Evolutionary conservation across 2,329 filamentous ascomycete genomes (phyloP).

Genomic region (Chrysosporium queenslandicum): DNA sequence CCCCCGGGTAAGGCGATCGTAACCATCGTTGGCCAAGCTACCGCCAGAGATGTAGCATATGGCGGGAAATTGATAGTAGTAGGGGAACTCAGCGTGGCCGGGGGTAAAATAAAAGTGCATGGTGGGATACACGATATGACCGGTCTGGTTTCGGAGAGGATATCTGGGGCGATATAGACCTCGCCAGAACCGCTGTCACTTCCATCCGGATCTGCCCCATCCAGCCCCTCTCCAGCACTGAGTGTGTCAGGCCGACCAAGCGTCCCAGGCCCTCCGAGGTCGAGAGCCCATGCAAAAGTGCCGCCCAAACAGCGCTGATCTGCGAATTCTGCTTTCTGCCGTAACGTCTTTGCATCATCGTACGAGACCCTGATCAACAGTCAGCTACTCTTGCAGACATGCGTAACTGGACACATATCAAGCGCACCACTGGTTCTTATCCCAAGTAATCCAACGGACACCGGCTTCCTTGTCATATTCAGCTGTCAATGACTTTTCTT

Average conservation of each 20-base stretch:
- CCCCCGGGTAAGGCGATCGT: slow-evolving; percentile 10
- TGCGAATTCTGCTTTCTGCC: slow-evolving; percentile 11
- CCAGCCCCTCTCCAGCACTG: background rate
- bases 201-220: slow-evolving; percentile 11
- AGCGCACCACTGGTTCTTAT: slow-evolving; percentile 6
- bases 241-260: background rate
- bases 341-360: slow-evolving; percentile 15
- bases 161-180: slow-evolving; percentile 17
- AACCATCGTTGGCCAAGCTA: slow-evolving; percentile 13
- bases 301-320: slow-evolving; percentile 10
- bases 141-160: slow-evolving; percentile 14
- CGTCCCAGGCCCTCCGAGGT: background rate
- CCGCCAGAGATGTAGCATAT: slow-evolving; percentile 16
- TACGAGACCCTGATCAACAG: slow-evolving; percentile 7
- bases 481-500: background rate
- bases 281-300: slow-evolving; percentile 12
- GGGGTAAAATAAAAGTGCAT: slow-evolving; percentile 19
- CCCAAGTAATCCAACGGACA: slow-evolving; percentile 9
- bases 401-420: background rate
- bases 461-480: slow-evolving; percentile 7
- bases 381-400: background rate
- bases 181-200: slow-evolving; percentile 12
- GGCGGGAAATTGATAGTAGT: slow-evolving; percentile 18
- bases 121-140: slow-evolving; percentile 16
- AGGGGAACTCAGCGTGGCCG: slow-evolving; percentile 6